Conservation (phyloP, 176 grass and related monocot species). For the Cymbopogon citratus region DNA sequence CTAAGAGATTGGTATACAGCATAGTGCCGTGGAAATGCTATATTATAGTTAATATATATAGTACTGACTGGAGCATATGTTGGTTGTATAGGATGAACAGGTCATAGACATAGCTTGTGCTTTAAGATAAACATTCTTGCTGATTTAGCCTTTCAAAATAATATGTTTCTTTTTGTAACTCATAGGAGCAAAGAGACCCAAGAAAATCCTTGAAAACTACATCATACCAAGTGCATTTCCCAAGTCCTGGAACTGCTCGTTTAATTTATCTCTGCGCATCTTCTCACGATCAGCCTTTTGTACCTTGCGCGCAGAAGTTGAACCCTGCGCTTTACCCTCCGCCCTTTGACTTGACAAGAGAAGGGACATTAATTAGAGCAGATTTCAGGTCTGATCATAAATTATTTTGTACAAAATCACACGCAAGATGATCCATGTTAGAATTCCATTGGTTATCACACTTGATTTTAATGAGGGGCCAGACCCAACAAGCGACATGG, state of each 20-base stretch:
- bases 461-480: neutral
- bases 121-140: neutral
- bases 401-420: neutral
- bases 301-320: slow-evolving; percentile 43
- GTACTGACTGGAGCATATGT: neutral
- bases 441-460: neutral
- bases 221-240: slow-evolving; percentile 71
- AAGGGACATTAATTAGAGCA: neutral
- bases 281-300: slow-evolving; percentile 96
- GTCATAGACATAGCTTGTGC: neutral
- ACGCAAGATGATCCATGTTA: neutral
- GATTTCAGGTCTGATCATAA: neutral
- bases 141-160: slow-evolving; percentile 9
- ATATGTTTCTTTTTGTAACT: neutral
- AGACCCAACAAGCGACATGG: neutral
- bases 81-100: neutral
- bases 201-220: neutral
- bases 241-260: slow-evolving; percentile 78
- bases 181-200: slow-evolving; percentile 10
- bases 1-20: neutral
- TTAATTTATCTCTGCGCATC: slow-evolving; percentile 80
- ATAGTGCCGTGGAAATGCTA: neutral
- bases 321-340: slow-evolving; percentile 26
- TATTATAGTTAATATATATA: neutral
- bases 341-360: slow-evolving; percentile 25